A percentile compares a stretch with the other conserved stretches of the same genome.
Evolutionary conservation across 2,329 filamentous ascomycete genomes (phyloP).

Genomic region (Tolypocladium cylindrosporum): DNA sequence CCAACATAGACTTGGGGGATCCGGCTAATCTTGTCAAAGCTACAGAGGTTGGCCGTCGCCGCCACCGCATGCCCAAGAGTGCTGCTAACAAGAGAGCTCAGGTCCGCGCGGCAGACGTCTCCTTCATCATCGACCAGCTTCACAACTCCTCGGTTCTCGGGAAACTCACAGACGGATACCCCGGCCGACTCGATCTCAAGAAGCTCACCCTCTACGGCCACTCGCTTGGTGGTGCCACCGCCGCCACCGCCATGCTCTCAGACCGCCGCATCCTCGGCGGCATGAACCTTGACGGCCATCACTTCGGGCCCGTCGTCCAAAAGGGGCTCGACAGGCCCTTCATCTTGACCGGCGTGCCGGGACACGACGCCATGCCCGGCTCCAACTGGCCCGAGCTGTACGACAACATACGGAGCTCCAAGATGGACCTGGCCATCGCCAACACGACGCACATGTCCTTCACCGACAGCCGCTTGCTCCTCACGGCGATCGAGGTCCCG

Average conservation of each 20-base stretch:
- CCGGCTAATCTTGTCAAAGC: background rate
- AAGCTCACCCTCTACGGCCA: constrained; percentile 21
- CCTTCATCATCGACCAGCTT: constrained; percentile 23
- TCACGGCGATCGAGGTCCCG: background rate
- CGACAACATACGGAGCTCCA: constrained; percentile 3
- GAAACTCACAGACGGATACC: constrained; percentile 1
- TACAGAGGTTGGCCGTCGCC: background rate
- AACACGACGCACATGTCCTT: constrained; percentile 11
- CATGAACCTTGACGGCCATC: constrained; percentile 25
- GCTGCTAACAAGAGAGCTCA: constrained; percentile 1
- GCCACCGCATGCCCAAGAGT: background rate
- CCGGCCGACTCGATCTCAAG: constrained; percentile 3
- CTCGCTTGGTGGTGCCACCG: constrained; percentile 23
- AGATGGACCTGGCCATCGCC: constrained; percentile 7
- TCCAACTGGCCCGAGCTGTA: constrained; percentile 8
- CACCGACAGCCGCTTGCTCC: constrained; percentile 6
- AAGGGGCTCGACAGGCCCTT: constrained; percentile 12
- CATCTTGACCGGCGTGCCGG: constrained; percentile 6
- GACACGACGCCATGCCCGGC: constrained; percentile 10
- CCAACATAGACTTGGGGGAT: constrained; percentile 7
- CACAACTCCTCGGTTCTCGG: background rate
- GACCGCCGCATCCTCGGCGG: constrained; percentile 22
- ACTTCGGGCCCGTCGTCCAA: constrained; percentile 11
- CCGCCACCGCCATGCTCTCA: constrained; percentile 15
- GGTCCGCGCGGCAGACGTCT: constrained; percentile 20